A percentile compares a stretch with the other conserved stretches of the same genome.
phyloP scores from a whole-genome alignment of 2,329 filamentous ascomycete species.

The Sporothrix luriei region DNA sequence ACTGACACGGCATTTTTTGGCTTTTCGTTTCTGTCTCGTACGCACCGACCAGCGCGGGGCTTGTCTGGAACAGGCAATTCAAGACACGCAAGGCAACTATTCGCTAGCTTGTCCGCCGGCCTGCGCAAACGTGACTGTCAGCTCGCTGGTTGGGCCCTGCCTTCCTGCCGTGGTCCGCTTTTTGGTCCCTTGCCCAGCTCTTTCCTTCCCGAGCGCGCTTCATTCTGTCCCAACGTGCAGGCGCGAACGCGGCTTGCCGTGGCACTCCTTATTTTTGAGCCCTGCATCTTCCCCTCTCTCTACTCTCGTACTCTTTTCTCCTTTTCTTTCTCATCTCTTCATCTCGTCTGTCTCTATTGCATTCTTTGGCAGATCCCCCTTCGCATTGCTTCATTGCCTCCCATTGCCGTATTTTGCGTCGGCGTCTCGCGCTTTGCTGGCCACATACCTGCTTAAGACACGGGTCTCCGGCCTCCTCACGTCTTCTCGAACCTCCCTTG shows the following conservation, averaged over 20 bases:
- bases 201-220: conserved; percentile 20
- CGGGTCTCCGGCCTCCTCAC: conserved; percentile 7
- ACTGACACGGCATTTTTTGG: not conserved
- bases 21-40: not conserved
- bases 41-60: not conserved
- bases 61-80: conserved; percentile 29
- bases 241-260: conserved; percentile 1
- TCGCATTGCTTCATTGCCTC: not conserved
- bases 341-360: not conserved
- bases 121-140: not conserved
- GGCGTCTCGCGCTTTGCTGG: conserved; percentile 6
- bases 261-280: not conserved
- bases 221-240: conserved; percentile 22
- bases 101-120: conserved; percentile 13
- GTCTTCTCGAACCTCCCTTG: conserved; percentile 9
- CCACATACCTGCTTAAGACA: conserved; percentile 25
- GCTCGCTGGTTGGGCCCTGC: conserved; percentile 16
- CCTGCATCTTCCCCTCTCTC: not conserved
- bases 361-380: not conserved
- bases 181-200: conserved; percentile 2
- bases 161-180: not conserved
- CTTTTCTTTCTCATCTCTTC: not conserved
- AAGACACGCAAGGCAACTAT: conserved; percentile 17
- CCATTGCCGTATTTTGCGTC: not conserved
- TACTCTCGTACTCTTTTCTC: not conserved